Conservation (phyloP, 2,329 filamentous ascomycete species). For the Colletotrichum euphorbiae region DNA sequence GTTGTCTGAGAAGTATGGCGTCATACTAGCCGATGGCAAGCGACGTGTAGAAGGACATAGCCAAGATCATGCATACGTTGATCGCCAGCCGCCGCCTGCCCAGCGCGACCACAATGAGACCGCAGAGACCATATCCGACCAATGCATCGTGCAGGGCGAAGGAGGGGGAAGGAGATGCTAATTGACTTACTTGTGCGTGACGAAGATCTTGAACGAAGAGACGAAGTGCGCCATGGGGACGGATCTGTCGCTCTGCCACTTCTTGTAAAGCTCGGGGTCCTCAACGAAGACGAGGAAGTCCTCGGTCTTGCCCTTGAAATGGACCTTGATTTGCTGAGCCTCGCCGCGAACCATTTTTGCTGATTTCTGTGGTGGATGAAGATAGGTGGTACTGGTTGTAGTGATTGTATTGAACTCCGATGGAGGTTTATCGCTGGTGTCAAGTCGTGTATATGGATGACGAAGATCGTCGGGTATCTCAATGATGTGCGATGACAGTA, state of each 20-base stretch:
- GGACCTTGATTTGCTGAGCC: constrained; percentile 78
- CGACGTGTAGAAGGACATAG: too few species aligned
- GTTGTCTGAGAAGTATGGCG: neutral
- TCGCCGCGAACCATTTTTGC: constrained; percentile 78
- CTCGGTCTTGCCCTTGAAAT: constrained; percentile 79
- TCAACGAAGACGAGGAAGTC: constrained; percentile 72
- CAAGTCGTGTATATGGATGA: constrained; percentile 24
- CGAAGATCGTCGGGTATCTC: constrained; percentile 32
- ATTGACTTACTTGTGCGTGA: constrained; percentile 83
- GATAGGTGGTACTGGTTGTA: constrained; percentile 35
- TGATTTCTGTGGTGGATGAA: constrained; percentile 30
- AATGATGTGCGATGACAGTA: constrained; percentile 11
- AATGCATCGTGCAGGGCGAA: neutral
- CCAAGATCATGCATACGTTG: neutral
- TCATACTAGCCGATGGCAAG: too few species aligned
- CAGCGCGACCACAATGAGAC: neutral
- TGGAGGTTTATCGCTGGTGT: constrained; percentile 29
- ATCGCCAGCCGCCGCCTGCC: neutral
- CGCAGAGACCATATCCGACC: neutral
- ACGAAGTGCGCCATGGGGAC: constrained; percentile 87
- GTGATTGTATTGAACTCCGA: constrained; percentile 27
- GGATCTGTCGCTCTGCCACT: constrained; percentile 85
- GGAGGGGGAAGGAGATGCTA: constrained; percentile 13
- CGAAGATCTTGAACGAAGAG: constrained; percentile 88
- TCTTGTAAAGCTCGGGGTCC: constrained; percentile 72